Evolutionary conservation across 345 rosid genomes (phyloP).

Genomic region (Eucalyptus pumila): DNA sequence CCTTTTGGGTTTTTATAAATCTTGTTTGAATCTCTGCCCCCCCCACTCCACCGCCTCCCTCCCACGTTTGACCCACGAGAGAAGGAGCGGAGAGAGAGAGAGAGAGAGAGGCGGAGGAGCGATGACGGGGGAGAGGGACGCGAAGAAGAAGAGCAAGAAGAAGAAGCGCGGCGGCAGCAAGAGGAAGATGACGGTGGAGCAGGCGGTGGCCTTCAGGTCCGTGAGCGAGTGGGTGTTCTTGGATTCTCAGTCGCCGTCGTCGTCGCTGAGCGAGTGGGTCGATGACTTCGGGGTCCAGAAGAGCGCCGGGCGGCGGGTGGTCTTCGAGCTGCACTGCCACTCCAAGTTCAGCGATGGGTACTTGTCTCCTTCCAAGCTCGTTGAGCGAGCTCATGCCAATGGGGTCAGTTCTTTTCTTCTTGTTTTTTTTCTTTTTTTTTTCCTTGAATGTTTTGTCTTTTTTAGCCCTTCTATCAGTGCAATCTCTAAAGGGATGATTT

Average conservation of each 20-base stretch:
- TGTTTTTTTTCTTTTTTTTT: not conserved
- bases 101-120: not conserved
- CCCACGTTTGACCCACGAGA: not conserved
- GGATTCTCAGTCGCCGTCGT: constrained; percentile 10
- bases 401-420: constrained; percentile 41
- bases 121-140: constrained; percentile 2
- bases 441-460: no score
- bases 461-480: not conserved
- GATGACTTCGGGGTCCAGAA: constrained; percentile 58
- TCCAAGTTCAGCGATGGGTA: constrained; percentile 90
- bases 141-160: constrained; percentile 46
- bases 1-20: not conserved
- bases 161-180: constrained; percentile 70
- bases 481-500: not conserved
- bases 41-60: not conserved
- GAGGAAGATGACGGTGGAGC: constrained; percentile 68
- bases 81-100: not conserved
- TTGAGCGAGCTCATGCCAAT: constrained; percentile 73
- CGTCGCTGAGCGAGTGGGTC: constrained; percentile 3
- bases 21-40: not conserved
- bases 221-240: constrained; percentile 64
- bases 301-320: constrained; percentile 23
- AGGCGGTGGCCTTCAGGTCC: constrained; percentile 45
- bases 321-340: constrained; percentile 88
- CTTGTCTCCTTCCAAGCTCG: constrained; percentile 83